A percentile compares a stretch with the other conserved stretches of the same genome.
Conservation (phyloP, 371 early-diverging fungal species). For the Cokeromyces recurvatus region DNA sequence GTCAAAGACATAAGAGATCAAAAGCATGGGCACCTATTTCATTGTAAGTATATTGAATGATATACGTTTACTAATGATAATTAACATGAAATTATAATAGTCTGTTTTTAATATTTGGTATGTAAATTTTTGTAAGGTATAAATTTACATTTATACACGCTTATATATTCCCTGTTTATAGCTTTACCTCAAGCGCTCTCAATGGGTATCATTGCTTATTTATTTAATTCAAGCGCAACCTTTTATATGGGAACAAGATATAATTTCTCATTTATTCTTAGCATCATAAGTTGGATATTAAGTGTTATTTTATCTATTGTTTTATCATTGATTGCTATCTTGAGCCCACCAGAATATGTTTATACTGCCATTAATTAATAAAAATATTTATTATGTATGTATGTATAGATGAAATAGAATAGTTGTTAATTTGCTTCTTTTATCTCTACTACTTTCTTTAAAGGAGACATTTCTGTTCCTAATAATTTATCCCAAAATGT, state of each 20-base stretch:
- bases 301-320: conserved; percentile 32
- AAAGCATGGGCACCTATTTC: conserved; percentile 39
- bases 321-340: conserved; percentile 24
- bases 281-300: conserved; percentile 42
- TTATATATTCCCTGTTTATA: background rate
- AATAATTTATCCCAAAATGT: conserved; percentile 67
- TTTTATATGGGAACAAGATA: conserved; percentile 48
- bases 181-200: conserved; percentile 33
- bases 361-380: conserved; percentile 12
- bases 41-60: conserved; percentile 23
- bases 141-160: background rate
- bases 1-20: conserved; percentile 33
- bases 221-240: conserved; percentile 37
- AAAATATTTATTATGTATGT: conserved; percentile 4
- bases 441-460: too few species aligned
- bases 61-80: background rate
- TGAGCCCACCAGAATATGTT: conserved; percentile 43
- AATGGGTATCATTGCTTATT: conserved; percentile 41
- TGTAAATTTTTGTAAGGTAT: conserved; percentile 11
- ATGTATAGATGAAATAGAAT: too few species aligned
- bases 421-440: conserved; percentile 2
- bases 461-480: conserved; percentile 24
- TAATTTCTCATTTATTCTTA: conserved; percentile 39
- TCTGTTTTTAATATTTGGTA: conserved; percentile 21
- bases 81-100: conserved; percentile 1